Evolutionary conservation across 2,329 filamentous ascomycete genomes (phyloP).

Genomic region (Fusarium pseudograminearum): DNA sequence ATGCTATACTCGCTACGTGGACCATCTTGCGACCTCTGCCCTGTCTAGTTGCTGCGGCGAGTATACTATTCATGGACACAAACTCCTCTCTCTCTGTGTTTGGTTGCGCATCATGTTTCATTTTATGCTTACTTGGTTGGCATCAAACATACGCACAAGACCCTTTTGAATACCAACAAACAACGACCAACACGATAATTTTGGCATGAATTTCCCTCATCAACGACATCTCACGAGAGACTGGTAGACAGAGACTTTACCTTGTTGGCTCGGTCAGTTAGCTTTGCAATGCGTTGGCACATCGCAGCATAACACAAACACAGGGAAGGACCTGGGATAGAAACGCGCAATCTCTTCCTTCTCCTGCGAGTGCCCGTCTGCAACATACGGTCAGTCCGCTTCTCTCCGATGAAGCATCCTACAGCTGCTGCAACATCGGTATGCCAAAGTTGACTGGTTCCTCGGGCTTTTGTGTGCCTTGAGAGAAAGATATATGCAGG

Average conservation of each 20-base stretch:
- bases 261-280: conserved; percentile 5
- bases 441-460: background rate
- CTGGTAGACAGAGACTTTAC: background rate
- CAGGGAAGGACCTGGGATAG: conserved; percentile 11
- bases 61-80: conserved; percentile 27
- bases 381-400: conserved; percentile 3
- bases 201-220: conserved; percentile 27
- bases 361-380: conserved; percentile 18
- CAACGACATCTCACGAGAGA: conserved; percentile 7
- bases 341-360: conserved; percentile 28
- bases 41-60: conserved; percentile 7
- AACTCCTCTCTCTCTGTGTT: background rate
- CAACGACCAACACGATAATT: background rate
- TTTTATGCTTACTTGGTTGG: conserved; percentile 9
- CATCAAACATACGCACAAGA: conserved; percentile 10
- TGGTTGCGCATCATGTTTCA: conserved; percentile 31
- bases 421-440: conserved; percentile 9
- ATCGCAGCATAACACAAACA: background rate
- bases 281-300: conserved; percentile 19
- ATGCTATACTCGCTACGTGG: conserved; percentile 30
- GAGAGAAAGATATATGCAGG: conserved; percentile 7
- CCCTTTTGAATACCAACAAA: background rate
- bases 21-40: conserved; percentile 25
- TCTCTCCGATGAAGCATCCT: conserved; percentile 22
- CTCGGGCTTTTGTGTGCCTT: background rate